phyloP scores from a whole-genome alignment of 2,329 filamentous ascomycete genomes.

The Xenosphaeropsis pyriputrescens region DNA sequence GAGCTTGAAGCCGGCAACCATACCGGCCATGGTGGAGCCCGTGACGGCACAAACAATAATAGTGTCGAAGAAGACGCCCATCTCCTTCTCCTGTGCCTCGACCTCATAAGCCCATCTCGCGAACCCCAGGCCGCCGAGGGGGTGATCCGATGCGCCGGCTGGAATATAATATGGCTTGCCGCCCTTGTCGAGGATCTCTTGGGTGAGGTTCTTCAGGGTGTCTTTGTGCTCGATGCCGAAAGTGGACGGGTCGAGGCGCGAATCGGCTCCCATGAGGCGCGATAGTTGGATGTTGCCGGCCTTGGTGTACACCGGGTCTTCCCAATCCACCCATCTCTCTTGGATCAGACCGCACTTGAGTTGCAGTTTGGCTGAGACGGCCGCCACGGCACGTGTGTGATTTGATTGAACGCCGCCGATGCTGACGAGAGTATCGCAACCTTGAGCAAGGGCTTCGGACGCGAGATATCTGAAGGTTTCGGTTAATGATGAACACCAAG shows the following conservation, averaged over 20 bases:
- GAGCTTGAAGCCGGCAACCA: constrained; percentile 59
- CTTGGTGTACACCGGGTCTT: constrained; percentile 40
- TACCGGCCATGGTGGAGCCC: constrained; percentile 55
- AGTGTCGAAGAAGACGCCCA: constrained; percentile 52
- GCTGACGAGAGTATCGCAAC: constrained; percentile 46
- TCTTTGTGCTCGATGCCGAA: constrained; percentile 59
- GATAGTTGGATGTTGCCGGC: constrained; percentile 62
- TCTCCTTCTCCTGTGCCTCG: constrained; percentile 40
- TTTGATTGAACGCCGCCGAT: constrained; percentile 58
- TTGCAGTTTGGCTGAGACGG: constrained; percentile 41
- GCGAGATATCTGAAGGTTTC: constrained; percentile 37
- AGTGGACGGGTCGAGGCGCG: constrained; percentile 38
- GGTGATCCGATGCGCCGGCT: constrained; percentile 56
- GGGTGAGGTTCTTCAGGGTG: constrained; percentile 36
- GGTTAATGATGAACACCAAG: neutral
- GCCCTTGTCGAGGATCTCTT: constrained; percentile 35
- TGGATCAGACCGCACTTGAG: constrained; percentile 43
- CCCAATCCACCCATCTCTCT: constrained; percentile 54
- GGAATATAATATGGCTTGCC: constrained; percentile 59
- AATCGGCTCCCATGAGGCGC: constrained; percentile 50
- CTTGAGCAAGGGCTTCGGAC: constrained; percentile 41
- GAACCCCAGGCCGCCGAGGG: constrained; percentile 55
- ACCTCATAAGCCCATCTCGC: constrained; percentile 60
- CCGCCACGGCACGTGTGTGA: constrained; percentile 54
- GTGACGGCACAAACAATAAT: constrained; percentile 58